Evolutionary conservation across 805 yeast species (phyloP).

Genomic region (Cephaloascus albidus): DNA sequence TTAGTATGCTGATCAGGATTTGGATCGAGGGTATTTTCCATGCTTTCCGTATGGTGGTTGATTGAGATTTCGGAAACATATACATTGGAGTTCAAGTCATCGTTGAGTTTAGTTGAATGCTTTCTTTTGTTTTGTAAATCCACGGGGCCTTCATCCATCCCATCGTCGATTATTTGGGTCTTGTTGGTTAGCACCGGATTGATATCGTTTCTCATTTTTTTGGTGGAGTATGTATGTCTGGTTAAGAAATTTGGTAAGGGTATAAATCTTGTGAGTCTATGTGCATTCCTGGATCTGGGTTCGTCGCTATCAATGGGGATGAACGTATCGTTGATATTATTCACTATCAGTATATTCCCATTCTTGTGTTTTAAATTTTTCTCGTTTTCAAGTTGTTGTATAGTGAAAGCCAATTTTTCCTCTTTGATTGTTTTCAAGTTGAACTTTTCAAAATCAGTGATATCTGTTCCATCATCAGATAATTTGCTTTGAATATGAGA

Average conservation of each 20-base stretch:
- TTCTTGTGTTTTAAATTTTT: background rate
- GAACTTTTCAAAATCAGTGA: background rate
- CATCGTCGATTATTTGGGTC: background rate
- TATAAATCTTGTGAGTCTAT: background rate
- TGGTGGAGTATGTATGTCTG: background rate
- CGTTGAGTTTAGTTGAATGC: background rate
- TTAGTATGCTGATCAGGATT: constrained; percentile 2
- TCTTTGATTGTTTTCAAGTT: background rate
- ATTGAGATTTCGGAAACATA: background rate
- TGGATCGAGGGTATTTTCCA: background rate
- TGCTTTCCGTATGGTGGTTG: background rate
- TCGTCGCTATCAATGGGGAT: background rate
- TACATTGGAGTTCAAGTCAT: background rate
- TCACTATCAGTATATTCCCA: background rate
- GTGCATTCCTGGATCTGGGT: background rate
- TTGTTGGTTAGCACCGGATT: background rate
- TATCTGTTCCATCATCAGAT: background rate
- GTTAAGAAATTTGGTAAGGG: background rate
- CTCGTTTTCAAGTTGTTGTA: background rate
- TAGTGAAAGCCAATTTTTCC: background rate
- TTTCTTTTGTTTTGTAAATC: background rate
- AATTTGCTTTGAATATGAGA: background rate
- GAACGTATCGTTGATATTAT: background rate
- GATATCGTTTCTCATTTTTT: background rate
- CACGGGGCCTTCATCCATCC: background rate